A percentile compares a stretch with the other conserved stretches of the same genome.
Conservation (phyloP, 2,329 filamentous ascomycete genomes). For the Diaporthe sp. region DNA sequence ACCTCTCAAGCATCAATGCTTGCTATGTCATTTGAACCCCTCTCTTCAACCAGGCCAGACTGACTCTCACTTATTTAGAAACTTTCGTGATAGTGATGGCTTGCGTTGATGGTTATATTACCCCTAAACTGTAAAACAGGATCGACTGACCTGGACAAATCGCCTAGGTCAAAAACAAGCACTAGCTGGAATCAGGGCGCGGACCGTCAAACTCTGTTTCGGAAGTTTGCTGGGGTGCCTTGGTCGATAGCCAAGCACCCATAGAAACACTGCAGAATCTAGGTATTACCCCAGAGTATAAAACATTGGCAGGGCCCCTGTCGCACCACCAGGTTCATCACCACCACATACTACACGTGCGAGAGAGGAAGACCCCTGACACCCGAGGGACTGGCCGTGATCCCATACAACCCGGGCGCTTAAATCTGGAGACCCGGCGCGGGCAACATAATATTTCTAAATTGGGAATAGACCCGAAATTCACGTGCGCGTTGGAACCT, state of each 20-base stretch:
- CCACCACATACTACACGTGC: neutral
- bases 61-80: neutral
- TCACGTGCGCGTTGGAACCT: constrained; percentile 1
- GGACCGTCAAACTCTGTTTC: constrained; percentile 30
- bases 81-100: constrained; percentile 4
- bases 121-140: constrained; percentile 14
- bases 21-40: neutral
- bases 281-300: constrained; percentile 20
- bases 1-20: neutral
- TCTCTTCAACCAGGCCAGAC: neutral
- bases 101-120: constrained; percentile 5
- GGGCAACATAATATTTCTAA: neutral
- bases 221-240: constrained; percentile 20
- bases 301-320: constrained; percentile 29
- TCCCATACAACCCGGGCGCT: neutral
- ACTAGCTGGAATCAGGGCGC: constrained; percentile 6
- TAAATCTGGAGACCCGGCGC: neutral
- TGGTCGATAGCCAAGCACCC: constrained; percentile 23
- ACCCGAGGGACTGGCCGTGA: neutral
- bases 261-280: constrained; percentile 14
- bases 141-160: neutral
- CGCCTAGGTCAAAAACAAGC: neutral
- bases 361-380: constrained; percentile 8
- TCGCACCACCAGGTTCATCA: constrained; percentile 4
- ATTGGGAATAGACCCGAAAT: neutral